phyloP scores from a whole-genome alignment of 2,329 filamentous ascomycete genomes.

The Rutstroemia sp. region DNA sequence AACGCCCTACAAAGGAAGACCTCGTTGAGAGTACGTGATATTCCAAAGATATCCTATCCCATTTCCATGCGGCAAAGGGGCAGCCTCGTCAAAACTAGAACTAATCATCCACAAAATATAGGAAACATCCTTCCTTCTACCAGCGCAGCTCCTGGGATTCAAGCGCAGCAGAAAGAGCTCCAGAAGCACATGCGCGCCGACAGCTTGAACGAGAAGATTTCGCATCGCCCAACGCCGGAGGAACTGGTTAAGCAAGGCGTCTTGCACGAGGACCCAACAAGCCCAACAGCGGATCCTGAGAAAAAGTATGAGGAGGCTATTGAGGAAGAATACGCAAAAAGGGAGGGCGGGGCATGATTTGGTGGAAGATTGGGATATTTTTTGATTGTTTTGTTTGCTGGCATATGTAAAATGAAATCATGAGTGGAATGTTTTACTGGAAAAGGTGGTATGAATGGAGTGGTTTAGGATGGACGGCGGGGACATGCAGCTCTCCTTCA shows the following conservation, averaged over 20 bases:
- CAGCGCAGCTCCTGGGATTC: conserved; percentile 68
- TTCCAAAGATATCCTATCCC: neutral
- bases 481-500: too few species aligned
- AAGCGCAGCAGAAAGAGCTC: conserved; percentile 76
- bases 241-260: conserved; percentile 74
- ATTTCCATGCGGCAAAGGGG: neutral
- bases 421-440: neutral
- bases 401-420: neutral
- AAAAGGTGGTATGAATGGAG: neutral
- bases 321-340: conserved; percentile 56
- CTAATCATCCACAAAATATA: conserved; percentile 30
- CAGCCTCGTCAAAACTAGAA: neutral
- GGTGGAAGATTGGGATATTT: neutral
- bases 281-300: conserved; percentile 32
- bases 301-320: conserved; percentile 51
- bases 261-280: conserved; percentile 59
- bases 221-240: conserved; percentile 68
- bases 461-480: too few species aligned
- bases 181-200: conserved; percentile 84
- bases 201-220: conserved; percentile 78
- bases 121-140: conserved; percentile 82
- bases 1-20: conserved; percentile 61
- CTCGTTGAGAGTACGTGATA: conserved; percentile 64
- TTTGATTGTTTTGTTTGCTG: neutral
- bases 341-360: conserved; percentile 46